A percentile compares a stretch with the other conserved stretches of the same genome.
Conservation (phyloP, 192 early-diverging fungal species). For the Coemansia sp. region DNA sequence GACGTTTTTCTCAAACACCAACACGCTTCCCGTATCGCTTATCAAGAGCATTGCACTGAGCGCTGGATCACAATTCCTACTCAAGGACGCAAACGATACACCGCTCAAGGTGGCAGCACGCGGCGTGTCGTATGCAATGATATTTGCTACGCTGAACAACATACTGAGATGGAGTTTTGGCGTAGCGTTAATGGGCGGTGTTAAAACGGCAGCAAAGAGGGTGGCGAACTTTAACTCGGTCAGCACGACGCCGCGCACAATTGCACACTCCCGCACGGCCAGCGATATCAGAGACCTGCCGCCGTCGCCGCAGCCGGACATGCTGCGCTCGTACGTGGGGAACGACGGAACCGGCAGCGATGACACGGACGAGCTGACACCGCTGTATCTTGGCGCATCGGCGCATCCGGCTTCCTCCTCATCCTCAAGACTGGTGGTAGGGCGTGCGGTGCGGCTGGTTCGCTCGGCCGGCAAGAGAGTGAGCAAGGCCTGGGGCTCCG, state of each 20-base stretch:
- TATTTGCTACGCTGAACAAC: constrained; percentile 79
- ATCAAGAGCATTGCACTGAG: constrained; percentile 63
- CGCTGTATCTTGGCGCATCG: constrained; percentile 37
- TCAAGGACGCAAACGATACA: constrained; percentile 49
- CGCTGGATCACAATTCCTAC: constrained; percentile 44
- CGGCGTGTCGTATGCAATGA: constrained; percentile 77
- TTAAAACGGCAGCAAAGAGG: constrained; percentile 14
- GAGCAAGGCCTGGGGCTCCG: constrained; percentile 1
- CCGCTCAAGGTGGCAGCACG: constrained; percentile 55
- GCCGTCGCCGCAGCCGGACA: constrained; percentile 1
- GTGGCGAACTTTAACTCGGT: constrained; percentile 40
- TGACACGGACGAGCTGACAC: constrained; percentile 30
- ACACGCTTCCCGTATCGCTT: constrained; percentile 70
- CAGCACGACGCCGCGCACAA: constrained; percentile 30
- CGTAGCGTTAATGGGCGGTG: constrained; percentile 60
- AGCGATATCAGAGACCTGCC: background rate
- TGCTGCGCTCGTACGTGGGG: background rate
- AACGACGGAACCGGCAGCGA: background rate
- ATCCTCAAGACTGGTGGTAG: background rate
- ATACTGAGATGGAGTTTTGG: constrained; percentile 79
- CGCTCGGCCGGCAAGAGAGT: background rate
- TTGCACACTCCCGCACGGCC: constrained; percentile 21
- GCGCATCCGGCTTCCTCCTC: background rate
- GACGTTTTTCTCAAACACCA: constrained; percentile 72
- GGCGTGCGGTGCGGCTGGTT: background rate